Evolutionary conservation across 306 rosid genomes (phyloP).

Genomic region (Begonia loranthoides): DNA sequence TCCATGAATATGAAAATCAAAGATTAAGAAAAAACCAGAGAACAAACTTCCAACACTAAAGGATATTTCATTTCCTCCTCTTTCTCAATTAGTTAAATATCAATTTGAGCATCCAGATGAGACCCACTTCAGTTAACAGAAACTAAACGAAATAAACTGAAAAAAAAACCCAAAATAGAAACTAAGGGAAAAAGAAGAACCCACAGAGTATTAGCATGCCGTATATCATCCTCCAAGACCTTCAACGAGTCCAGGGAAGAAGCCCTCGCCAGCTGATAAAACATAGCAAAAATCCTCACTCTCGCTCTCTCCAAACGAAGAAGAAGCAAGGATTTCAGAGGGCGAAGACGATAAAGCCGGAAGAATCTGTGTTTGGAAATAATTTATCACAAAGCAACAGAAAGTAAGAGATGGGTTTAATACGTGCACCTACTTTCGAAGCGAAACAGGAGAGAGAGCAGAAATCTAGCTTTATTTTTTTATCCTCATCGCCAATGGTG

Average conservation of each 20-base stretch:
- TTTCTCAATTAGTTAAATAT: too few relatives aligned
- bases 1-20: too few relatives aligned
- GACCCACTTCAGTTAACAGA: too few relatives aligned
- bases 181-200: conserved; percentile 11
- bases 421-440: not conserved
- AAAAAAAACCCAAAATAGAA: not conserved
- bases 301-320: conserved; percentile 8
- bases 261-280: conserved; percentile 53
- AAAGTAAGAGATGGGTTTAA: not conserved
- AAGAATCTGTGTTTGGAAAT: too few relatives aligned
- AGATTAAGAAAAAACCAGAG: too few relatives aligned
- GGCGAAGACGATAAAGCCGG: not conserved
- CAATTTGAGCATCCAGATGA: too few relatives aligned
- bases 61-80: too few relatives aligned
- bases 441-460: not conserved
- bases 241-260: conserved; percentile 66
- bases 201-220: conserved; percentile 86
- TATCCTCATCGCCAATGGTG: not conserved
- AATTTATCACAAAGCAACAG: not conserved
- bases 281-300: conserved; percentile 36
- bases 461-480: not conserved
- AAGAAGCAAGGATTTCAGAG: conserved; percentile 7
- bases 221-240: conserved; percentile 81
- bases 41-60: too few relatives aligned
- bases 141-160: too few relatives aligned